These are phyloP conservation scores for Cryphonectria parasitica DNA, from an alignment of 2,329 filamentous ascomycete genomes.

Conservation along the genomic window DNA sequence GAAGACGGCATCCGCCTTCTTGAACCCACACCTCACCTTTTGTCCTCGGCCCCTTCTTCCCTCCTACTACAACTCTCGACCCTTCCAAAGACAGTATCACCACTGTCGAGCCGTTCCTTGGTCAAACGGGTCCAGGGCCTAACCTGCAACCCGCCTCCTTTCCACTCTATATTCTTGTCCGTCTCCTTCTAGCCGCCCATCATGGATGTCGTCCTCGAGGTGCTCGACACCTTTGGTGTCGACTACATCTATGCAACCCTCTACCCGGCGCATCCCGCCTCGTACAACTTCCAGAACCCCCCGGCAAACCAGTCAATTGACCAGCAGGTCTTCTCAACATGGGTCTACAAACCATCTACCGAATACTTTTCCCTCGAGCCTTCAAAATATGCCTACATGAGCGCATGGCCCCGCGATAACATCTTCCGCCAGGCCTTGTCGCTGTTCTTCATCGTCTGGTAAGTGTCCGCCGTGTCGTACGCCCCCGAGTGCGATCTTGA, in stretches of 20 bases:
- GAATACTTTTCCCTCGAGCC: constrained; percentile 71
- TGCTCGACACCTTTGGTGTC: constrained; percentile 79
- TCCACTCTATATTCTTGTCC: not conserved
- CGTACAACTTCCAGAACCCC: constrained; percentile 55
- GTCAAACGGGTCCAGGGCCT: not conserved
- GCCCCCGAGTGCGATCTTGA: not conserved
- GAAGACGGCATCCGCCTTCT: constrained; percentile 18
- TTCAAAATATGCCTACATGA: constrained; percentile 76
- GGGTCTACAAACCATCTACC: constrained; percentile 75
- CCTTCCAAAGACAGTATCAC: not conserved
- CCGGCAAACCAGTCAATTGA: constrained; percentile 55
- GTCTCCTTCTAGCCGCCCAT: constrained; percentile 36
- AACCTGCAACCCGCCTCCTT: not conserved
- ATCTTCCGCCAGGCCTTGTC: constrained; percentile 73
- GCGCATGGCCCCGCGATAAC: constrained; percentile 77
- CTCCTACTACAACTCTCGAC: not conserved
- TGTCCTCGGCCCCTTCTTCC: not conserved
- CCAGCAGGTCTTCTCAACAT: constrained; percentile 58
- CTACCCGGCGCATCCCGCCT: constrained; percentile 63
- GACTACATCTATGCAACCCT: constrained; percentile 77
- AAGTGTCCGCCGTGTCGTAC: constrained; percentile 35
- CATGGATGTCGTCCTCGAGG: constrained; percentile 93
- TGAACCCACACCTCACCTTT: not conserved
- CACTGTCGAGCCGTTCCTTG: not conserved
- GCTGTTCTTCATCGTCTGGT: constrained; percentile 88